A percentile compares a stretch with the other conserved stretches of the same genome.
These are phyloP conservation scores for Neonectria sp. DNA, from an alignment of 2,329 filamentous ascomycete species.

Conservation along the genomic window DNA sequence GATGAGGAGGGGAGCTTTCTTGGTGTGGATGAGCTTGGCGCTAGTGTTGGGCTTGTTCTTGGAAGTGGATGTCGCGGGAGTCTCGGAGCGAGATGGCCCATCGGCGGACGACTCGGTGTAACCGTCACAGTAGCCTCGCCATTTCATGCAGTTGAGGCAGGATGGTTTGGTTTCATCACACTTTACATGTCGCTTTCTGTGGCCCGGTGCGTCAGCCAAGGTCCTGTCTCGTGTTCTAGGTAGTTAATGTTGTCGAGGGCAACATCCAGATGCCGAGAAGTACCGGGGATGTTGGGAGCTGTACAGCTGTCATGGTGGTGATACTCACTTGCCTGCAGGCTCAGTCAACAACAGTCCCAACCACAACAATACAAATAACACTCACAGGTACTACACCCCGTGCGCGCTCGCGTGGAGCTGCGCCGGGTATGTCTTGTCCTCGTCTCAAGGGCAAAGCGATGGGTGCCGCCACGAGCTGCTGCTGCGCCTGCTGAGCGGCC, in stretches of 20 bases:
- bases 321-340: conserved; percentile 53
- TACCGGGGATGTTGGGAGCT: background rate
- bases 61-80: conserved; percentile 25
- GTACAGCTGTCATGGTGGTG: background rate
- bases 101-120: conserved; percentile 46
- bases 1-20: conserved; percentile 49
- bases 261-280: background rate
- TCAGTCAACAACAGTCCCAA: conserved; percentile 24
- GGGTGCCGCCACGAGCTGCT: conserved; percentile 48
- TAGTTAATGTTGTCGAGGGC: conserved; percentile 4
- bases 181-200: conserved; percentile 59
- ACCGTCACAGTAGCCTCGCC: conserved; percentile 57
- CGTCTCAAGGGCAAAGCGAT: conserved; percentile 57
- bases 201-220: conserved; percentile 26
- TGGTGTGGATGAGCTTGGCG: conserved; percentile 50
- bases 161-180: conserved; percentile 59
- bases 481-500: conserved; percentile 36
- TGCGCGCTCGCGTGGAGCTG: conserved; percentile 56
- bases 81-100: conserved; percentile 19
- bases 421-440: conserved; percentile 56
- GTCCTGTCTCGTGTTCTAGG: conserved; percentile 5
- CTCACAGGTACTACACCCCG: conserved; percentile 57
- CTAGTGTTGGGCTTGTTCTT: conserved; percentile 36
- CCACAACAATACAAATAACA: conserved; percentile 9
- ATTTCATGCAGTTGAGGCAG: conserved; percentile 59